Evolutionary conservation across 495 filamentous ascomycete genomes (phyloP).

Genomic region (Thermothielavioides terrestris): DNA sequence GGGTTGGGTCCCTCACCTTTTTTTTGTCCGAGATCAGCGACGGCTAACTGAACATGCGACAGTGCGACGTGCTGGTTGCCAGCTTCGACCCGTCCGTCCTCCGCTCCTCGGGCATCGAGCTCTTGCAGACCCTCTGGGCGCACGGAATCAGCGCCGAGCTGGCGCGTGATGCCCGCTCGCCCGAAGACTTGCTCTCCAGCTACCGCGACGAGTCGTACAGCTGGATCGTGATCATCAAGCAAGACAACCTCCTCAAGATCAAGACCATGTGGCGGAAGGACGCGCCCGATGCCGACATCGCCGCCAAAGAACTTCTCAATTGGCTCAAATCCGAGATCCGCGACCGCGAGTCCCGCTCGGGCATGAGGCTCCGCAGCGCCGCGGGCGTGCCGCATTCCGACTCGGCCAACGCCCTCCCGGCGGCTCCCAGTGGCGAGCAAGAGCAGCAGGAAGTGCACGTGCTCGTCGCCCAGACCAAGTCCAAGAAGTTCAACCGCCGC

Average conservation of each 20-base stretch:
- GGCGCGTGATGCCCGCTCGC: slow-evolving; percentile 60
- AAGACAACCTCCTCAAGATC: slow-evolving; percentile 69
- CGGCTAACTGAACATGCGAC: too few relatives aligned
- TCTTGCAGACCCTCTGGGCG: slow-evolving; percentile 73
- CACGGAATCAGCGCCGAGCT: slow-evolving; percentile 87
- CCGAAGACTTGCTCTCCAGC: slow-evolving; percentile 67
- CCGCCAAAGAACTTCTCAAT: slow-evolving; percentile 60
- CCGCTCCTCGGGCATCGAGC: slow-evolving; percentile 62
- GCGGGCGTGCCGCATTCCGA: slow-evolving; percentile 12
- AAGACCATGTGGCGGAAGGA: slow-evolving; percentile 67
- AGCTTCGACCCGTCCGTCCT: slow-evolving; percentile 74
- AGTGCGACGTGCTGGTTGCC: slow-evolving; percentile 84
- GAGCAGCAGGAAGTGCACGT: slow-evolving; percentile 73
- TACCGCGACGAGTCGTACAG: slow-evolving; percentile 66
- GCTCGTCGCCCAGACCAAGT: slow-evolving; percentile 66
- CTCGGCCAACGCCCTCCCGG: slow-evolving; percentile 2
- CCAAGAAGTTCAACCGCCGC: slow-evolving; percentile 82
- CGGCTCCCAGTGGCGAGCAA: slow-evolving; percentile 2
- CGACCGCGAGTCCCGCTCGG: slow-evolving; percentile 44
- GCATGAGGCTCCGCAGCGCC: slow-evolving; percentile 20
- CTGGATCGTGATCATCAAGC: slow-evolving; percentile 82
- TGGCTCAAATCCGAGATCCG: slow-evolving; percentile 80
- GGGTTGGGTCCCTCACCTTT: slow-evolving; percentile 41
- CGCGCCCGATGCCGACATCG: slow-evolving; percentile 62
- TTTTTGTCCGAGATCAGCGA: too few relatives aligned